Evolutionary conservation across 192 early-diverging fungal genomes (phyloP).

Genomic region (Dissophora globulifera): DNA sequence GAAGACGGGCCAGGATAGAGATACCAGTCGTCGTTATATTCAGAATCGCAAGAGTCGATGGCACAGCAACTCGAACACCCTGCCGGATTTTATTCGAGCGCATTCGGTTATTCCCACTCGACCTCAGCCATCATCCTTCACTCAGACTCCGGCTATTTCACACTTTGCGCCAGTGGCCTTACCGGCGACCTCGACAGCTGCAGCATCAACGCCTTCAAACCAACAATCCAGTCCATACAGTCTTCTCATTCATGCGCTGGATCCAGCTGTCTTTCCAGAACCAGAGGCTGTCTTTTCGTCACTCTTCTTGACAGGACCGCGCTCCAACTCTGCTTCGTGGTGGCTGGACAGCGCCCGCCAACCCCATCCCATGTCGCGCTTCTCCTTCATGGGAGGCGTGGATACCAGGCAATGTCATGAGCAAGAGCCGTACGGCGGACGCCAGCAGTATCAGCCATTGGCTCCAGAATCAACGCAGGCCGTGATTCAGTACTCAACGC

Average conservation of each 20-base stretch:
- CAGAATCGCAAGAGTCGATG: too few species aligned
- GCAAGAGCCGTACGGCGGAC: not conserved
- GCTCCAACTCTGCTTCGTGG: slow-evolving; percentile 50
- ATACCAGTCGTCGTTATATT: too few species aligned
- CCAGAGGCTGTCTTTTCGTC: slow-evolving; percentile 54
- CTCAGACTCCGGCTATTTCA: not conserved
- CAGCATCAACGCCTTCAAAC: too few species aligned
- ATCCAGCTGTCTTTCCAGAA: slow-evolving; percentile 42
- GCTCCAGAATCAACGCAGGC: slow-evolving; percentile 23
- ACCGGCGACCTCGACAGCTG: too few species aligned
- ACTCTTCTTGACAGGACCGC: slow-evolving; percentile 38
- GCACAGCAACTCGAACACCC: too few species aligned
- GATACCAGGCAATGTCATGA: slow-evolving; percentile 15
- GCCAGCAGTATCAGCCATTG: not conserved
- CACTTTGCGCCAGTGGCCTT: not conserved
- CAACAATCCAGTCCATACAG: too few species aligned
- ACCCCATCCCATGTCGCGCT: slow-evolving; percentile 60
- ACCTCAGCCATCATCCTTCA: too few species aligned
- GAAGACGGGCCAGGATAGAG: too few species aligned
- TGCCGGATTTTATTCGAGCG: slow-evolving; percentile 44
- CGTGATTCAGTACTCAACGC: slow-evolving; percentile 42
- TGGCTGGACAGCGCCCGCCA: slow-evolving; percentile 77
- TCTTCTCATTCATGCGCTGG: slow-evolving; percentile 30
- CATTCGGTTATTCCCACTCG: slow-evolving; percentile 14
- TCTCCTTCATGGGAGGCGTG: slow-evolving; percentile 73